Evolutionary conservation across 108 stramenopile genomes (phyloP), one percentile per base, ranked within the genome.

Genomic region (Pseudonitzschia pungens): DNA sequence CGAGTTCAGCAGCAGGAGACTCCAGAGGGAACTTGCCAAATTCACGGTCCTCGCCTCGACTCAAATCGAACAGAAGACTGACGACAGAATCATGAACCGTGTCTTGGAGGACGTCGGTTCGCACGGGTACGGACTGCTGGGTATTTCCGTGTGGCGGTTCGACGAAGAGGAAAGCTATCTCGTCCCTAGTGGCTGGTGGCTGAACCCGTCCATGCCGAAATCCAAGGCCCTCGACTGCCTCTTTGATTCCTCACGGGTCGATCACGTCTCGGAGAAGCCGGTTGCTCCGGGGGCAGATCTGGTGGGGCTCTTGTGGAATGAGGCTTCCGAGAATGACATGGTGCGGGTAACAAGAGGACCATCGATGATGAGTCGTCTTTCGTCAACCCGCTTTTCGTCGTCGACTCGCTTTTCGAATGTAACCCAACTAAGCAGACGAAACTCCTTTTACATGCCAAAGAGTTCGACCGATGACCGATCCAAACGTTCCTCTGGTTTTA

Each of bases 261-360:
- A 75, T 16, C 66, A 74, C 57, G 22, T 73, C n/a, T 55, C 73
- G 27, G 40, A 73, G 40, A 57, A 40, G 22, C 67, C 76, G 28
- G 45, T 58, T 10, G 51, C 41, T 43, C 80, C 80, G 22, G 85
- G 85, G 14, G 73, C 65, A 0, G 85, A 75, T 50, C 65, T 86
- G 41, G 72, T 80, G 22, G 85, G 85, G 29, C 41, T 54, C 11
- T 62, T 83, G 14, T 86, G 85, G 85, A 50, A 40, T 26, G 54
- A 70, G 54, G 22, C 54, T 21, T 68, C 67, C 21, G 27, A 12
- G 16, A 26, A 68, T 14, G 27, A 33, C 50, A 15, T 68, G 67
- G 36, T 36, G 6, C 36, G 4, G 28, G 14, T 53, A 26, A 24
- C n/a, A n/a, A n/a, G n/a, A n/a, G n/a, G n/a, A n/a, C n/a, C n/a